Evolutionary conservation across 495 filamentous ascomycete genomes (phyloP), one percentile per base, ranked within the genome.

Genomic region (Jackrogersella multiformis): DNA sequence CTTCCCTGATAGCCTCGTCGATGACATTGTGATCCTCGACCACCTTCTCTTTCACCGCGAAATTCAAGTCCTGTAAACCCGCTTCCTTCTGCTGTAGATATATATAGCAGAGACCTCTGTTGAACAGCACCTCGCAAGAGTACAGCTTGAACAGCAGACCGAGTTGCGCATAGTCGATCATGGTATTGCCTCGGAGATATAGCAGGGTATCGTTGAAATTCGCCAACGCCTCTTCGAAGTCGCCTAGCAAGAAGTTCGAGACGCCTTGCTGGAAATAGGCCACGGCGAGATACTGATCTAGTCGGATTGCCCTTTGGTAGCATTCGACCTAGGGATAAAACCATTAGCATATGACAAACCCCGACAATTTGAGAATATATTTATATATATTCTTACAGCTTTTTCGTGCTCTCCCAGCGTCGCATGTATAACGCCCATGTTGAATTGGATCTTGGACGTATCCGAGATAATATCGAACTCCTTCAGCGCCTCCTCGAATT

Each of bases 231-330:
- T 98, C 96, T 72, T 97, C 94, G 74, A 97, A 99, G 76, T 99
- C 96, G 56, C 93, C 94, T 32, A 97, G 84, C 51, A 99, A 81
- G 81, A 99, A 99, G 77, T 98, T 99, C 34, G 96, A 98, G 1
- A 99, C 95, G 23, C 95, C 95, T 78, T 98, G 92, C 72, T 99
- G 95, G 78, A 99, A 99, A 76, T 97, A 99, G 26, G 95, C 96
- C 49, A 99, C 92, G 45, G 95, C 95, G 18, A 99, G 90, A 71
- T 97, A 99, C 67, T 92, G 89, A 75, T 99, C 95, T 35, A 97
- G 83, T 48, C 88, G 83, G 66, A 97, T 87, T 18, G 96, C 93
- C 68, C 89, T 88, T 78, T 97, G 93, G 76, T 97, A 99, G 78
- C 89, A 96, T 77, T 96, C 89, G 66, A 98, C 92, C 94, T 98